A percentile compares a stretch with the other conserved stretches of the same genome.
These are phyloP conservation scores for Balamuthia mandrillaris DNA, from an alignment of 208 protist species.

Conservation along the genomic window DNA sequence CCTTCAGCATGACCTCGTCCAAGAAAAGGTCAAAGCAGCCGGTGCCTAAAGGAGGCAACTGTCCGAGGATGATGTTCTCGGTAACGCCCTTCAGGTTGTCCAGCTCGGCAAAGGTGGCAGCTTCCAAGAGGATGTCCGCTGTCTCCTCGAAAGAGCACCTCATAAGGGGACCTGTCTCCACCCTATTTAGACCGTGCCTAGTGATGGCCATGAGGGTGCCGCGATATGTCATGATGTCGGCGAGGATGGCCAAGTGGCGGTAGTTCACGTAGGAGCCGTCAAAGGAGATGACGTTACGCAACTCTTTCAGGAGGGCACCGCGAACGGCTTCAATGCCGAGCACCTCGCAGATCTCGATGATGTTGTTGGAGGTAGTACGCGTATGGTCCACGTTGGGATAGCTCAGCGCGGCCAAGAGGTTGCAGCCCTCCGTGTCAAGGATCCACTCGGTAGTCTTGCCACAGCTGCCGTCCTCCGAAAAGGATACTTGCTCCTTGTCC, in stretches of 20 bases:
- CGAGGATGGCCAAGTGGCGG: slow-evolving; percentile 94
- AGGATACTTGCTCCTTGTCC: slow-evolving; percentile 36
- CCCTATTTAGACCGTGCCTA: slow-evolving; percentile 83
- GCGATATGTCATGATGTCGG: slow-evolving; percentile 97
- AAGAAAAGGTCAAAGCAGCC: slow-evolving; percentile 94
- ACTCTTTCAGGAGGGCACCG: slow-evolving; percentile 72
- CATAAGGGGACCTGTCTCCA: too few species aligned
- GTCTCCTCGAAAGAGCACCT: slow-evolving; percentile 94
- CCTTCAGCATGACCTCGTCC: slow-evolving; percentile 81
- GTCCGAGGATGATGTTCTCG: slow-evolving; percentile 97
- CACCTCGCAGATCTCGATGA: slow-evolving; percentile 93
- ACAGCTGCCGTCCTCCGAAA: slow-evolving; percentile 61
- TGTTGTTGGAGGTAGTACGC: slow-evolving; percentile 93
- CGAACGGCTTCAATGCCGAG: slow-evolving; percentile 92
- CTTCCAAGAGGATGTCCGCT: slow-evolving; percentile 97
- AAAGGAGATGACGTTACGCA: slow-evolving; percentile 83
- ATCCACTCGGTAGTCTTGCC: slow-evolving; percentile 83
- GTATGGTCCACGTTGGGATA: slow-evolving; percentile 87
- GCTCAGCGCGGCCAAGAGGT: slow-evolving; percentile 87
- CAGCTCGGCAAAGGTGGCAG: slow-evolving; percentile 86
- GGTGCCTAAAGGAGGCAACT: slow-evolving; percentile 92
- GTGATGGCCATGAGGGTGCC: slow-evolving; percentile 88
- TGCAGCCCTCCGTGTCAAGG: slow-evolving; percentile 94
- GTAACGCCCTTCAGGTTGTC: slow-evolving; percentile 93
- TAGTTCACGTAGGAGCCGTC: slow-evolving; percentile 99